Evolutionary conservation across 2,329 filamentous ascomycete genomes (phyloP).

Genomic region (Colletotrichum sublineola): DNA sequence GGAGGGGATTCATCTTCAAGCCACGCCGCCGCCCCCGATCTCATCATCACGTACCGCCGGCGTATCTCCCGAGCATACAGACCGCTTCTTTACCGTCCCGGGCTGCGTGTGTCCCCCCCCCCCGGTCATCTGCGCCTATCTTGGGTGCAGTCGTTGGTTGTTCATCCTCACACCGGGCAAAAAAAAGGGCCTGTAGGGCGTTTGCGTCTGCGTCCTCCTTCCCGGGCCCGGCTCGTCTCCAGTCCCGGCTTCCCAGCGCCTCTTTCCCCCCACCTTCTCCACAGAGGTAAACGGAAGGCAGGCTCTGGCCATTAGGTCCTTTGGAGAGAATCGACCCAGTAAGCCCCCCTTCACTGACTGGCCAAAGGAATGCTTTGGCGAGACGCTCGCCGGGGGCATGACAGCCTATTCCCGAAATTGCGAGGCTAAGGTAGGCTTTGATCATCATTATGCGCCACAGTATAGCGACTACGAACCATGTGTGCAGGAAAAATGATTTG

Average conservation of each 20-base stretch:
- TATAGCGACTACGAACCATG: background rate
- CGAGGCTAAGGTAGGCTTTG: background rate
- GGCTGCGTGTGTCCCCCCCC: background rate
- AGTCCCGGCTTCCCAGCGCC: background rate
- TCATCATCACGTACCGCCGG: constrained; percentile 21
- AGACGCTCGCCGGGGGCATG: background rate
- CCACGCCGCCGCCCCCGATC: constrained; percentile 12
- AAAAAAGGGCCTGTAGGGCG: background rate
- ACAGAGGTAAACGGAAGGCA: background rate
- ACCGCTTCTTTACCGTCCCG: constrained; percentile 37
- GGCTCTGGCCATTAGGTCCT: background rate
- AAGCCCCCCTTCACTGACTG: background rate
- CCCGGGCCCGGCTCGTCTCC: background rate
- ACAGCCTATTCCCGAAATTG: background rate
- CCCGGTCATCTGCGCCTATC: background rate
- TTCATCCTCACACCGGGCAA: background rate
- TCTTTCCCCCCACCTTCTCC: background rate
- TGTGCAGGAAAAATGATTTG: background rate
- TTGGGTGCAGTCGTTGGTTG: background rate
- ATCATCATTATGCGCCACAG: background rate
- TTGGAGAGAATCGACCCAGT: background rate
- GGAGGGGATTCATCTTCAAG: constrained; percentile 9
- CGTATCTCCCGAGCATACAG: constrained; percentile 17
- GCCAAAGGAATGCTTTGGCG: background rate
- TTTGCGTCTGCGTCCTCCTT: background rate